A percentile compares a stretch with the other conserved stretches of the same genome.
phyloP scores from a whole-genome alignment of 2,329 filamentous ascomycete species.

The Septoria petroselini region DNA sequence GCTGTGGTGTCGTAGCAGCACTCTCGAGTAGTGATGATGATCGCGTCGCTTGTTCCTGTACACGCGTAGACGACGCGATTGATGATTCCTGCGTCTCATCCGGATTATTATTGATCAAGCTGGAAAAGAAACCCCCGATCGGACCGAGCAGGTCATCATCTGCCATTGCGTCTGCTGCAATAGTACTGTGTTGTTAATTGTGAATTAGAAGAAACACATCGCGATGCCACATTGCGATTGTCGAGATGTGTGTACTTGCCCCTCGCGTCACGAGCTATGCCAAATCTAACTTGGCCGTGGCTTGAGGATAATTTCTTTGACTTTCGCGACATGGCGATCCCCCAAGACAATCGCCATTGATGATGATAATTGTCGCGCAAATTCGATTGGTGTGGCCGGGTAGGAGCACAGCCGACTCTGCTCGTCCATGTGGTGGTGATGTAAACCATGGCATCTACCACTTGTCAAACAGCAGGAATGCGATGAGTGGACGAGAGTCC shows the following conservation, averaged over 20 bases:
- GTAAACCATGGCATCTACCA: too few species aligned
- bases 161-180: background rate
- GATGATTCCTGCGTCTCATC: background rate
- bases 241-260: background rate
- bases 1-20: background rate
- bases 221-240: background rate
- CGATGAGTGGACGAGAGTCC: too few species aligned
- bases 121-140: conserved; percentile 4
- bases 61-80: background rate
- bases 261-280: conserved; percentile 7
- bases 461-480: too few species aligned
- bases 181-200: background rate
- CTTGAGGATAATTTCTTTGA: conserved; percentile 4
- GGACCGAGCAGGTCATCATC: conserved; percentile 2
- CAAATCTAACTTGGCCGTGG: conserved; percentile 1
- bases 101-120: background rate
- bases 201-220: background rate
- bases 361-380: too few species aligned
- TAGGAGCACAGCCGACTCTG: too few species aligned
- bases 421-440: too few species aligned
- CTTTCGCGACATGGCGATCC: background rate
- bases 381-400: too few species aligned
- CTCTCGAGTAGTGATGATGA: background rate
- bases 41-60: background rate
- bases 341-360: background rate